These are phyloP conservation scores for Penicillium malachiteum DNA, from an alignment of 495 filamentous ascomycete genomes.

Conservation along the genomic window DNA sequence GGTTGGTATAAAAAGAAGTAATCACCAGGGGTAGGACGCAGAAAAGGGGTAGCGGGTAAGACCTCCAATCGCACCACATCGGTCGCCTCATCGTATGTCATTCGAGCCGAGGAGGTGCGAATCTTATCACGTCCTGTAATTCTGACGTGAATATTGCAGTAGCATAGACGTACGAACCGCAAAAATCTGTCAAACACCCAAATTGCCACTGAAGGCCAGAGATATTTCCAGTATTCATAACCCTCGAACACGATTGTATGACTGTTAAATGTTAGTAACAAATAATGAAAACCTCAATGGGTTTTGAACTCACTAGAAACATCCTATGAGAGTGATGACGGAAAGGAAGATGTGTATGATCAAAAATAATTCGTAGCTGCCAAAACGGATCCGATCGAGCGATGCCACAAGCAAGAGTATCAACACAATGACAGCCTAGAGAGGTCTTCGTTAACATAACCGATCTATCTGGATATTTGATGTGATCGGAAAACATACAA, in stretches of 20 bases:
- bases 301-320: conserved; percentile 48
- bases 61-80: conserved; percentile 53
- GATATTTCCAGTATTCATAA: conserved; percentile 49
- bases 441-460: neutral
- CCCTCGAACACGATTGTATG: conserved; percentile 50
- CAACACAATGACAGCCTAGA: conserved; percentile 51
- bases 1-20: conserved; percentile 60
- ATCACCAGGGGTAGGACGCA: conserved; percentile 46
- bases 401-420: conserved; percentile 44
- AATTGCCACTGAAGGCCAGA: conserved; percentile 51
- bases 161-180: conserved; percentile 45
- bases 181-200: conserved; percentile 53
- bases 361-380: conserved; percentile 55
- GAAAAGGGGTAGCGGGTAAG: conserved; percentile 26
- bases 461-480: too few relatives aligned
- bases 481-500: conserved; percentile 19
- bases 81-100: conserved; percentile 46
- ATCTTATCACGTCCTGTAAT: conserved; percentile 15
- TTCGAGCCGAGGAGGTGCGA: conserved; percentile 30
- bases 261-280: conserved; percentile 25
- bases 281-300: neutral
- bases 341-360: conserved; percentile 53
- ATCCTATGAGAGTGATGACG: conserved; percentile 46
- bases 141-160: conserved; percentile 45
- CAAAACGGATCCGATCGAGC: conserved; percentile 45